Conservation (phyloP, 805 yeast species). For the Nakazawaea holstii region DNA sequence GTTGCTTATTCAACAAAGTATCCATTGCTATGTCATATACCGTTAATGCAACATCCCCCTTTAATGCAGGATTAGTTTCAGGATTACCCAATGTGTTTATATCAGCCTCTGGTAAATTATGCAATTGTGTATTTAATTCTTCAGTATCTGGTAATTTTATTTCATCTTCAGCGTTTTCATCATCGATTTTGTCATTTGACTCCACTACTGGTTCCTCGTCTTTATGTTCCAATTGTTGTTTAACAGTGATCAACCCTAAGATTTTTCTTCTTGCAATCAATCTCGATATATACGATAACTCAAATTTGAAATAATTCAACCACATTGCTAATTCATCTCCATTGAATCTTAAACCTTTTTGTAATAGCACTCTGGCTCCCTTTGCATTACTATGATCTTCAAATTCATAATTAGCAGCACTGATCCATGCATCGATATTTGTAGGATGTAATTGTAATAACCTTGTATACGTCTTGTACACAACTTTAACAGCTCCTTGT, state of each 20-base stretch:
- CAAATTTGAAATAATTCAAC: slow-evolving; percentile 84
- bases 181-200: slow-evolving; percentile 25
- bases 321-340: slow-evolving; percentile 68
- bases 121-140: slow-evolving; percentile 55
- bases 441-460: slow-evolving; percentile 87
- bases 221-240: slow-evolving; percentile 52
- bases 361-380: slow-evolving; percentile 83
- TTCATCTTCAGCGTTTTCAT: slow-evolving; percentile 27
- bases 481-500: slow-evolving; percentile 63
- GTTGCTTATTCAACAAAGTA: slow-evolving; percentile 28
- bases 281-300: slow-evolving; percentile 79
- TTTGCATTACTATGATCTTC: slow-evolving; percentile 84
- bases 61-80: slow-evolving; percentile 76
- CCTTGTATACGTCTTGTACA: slow-evolving; percentile 71
- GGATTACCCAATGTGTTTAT: slow-evolving; percentile 78
- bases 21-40: slow-evolving; percentile 65
- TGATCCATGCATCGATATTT: slow-evolving; percentile 85
- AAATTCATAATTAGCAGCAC: slow-evolving; percentile 91
- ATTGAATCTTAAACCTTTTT: slow-evolving; percentile 80
- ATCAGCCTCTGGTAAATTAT: slow-evolving; percentile 81
- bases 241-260: slow-evolving; percentile 70
- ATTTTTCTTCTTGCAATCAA: slow-evolving; percentile 78
- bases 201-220: slow-evolving; percentile 33
- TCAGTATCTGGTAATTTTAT: slow-evolving; percentile 46
- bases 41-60: slow-evolving; percentile 67